Conservation (phyloP, 805 yeast genomes). For the Candida dendrica region DNA sequence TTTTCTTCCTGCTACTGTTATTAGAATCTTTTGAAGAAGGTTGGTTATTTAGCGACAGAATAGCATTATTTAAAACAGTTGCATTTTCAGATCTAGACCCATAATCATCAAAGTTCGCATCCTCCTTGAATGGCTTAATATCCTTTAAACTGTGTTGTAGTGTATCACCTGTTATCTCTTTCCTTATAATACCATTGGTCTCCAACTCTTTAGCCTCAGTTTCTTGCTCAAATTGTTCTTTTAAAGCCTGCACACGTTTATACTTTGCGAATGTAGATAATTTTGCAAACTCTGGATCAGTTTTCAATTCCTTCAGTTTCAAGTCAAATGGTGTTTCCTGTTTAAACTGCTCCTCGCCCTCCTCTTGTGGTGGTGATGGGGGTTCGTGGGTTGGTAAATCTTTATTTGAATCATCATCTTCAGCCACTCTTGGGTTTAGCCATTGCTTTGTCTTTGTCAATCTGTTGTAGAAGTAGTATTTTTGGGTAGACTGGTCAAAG, state of each 20-base stretch:
- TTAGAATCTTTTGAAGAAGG: not conserved
- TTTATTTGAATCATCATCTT: constrained; percentile 4
- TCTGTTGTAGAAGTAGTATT: constrained; percentile 6
- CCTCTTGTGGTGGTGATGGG: constrained; percentile 2
- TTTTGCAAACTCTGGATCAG: constrained; percentile 4
- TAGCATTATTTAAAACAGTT: constrained; percentile 2
- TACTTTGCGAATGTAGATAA: constrained; percentile 8
- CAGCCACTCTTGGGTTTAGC: constrained; percentile 8
- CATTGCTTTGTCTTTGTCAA: constrained; percentile 6
- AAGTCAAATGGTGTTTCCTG: not conserved
- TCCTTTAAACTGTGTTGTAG: not conserved
- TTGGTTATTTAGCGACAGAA: not conserved
- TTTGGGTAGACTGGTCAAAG: constrained; percentile 4
- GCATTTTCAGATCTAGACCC: constrained; percentile 3
- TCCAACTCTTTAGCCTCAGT: not conserved
- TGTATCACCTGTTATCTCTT: not conserved
- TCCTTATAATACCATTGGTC: not conserved
- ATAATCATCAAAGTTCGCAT: constrained; percentile 4
- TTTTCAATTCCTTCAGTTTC: constrained; percentile 1
- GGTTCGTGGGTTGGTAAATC: constrained; percentile 6
- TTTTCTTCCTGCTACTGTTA: not conserved
- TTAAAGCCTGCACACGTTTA: constrained; percentile 4
- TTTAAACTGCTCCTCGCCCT: too few species aligned
- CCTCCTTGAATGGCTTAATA: constrained; percentile 1
- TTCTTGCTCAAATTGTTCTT: constrained; percentile 1